These are phyloP conservation scores for Didymellaceae sp. DNA, from an alignment of 2,329 filamentous ascomycete species.

Conservation along the genomic window DNA sequence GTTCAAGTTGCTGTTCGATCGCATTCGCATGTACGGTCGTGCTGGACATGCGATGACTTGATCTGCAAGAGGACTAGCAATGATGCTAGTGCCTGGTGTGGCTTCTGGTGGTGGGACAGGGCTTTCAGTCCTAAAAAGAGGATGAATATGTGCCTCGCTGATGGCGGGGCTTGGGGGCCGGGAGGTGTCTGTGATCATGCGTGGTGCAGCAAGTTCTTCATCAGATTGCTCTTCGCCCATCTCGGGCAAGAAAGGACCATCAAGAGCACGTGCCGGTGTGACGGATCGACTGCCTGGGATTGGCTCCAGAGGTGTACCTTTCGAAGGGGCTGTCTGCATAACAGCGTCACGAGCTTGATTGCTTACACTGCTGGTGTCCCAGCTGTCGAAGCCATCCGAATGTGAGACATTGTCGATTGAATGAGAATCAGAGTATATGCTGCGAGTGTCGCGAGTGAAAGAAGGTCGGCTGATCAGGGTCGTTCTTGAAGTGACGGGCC, in stretches of 20 bases:
- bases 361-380: constrained; percentile 75
- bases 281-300: constrained; percentile 72
- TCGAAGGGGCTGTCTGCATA: constrained; percentile 43
- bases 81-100: constrained; percentile 73
- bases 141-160: constrained; percentile 75
- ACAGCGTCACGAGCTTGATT: constrained; percentile 63
- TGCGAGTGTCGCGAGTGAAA: constrained; percentile 39
- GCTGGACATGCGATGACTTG: constrained; percentile 60
- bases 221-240: constrained; percentile 29
- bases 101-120: constrained; percentile 68
- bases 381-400: constrained; percentile 72
- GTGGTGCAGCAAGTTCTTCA: constrained; percentile 42
- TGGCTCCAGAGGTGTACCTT: constrained; percentile 67
- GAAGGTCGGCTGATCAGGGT: constrained; percentile 44
- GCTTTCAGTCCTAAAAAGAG: constrained; percentile 76
- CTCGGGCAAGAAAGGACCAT: constrained; percentile 53
- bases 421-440: constrained; percentile 43
- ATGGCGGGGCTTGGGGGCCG: constrained; percentile 49
- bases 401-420: constrained; percentile 48
- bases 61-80: constrained; percentile 72
- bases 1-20: constrained; percentile 38
- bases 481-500: constrained; percentile 47
- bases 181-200: constrained; percentile 43
- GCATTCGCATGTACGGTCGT: constrained; percentile 47
- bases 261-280: constrained; percentile 67